Percentiles rank a stretch among this genome's conserved stretches.
Evolutionary conservation across 2,329 filamentous ascomycete genomes (phyloP).

Genomic region (Fusarium napiforme): DNA sequence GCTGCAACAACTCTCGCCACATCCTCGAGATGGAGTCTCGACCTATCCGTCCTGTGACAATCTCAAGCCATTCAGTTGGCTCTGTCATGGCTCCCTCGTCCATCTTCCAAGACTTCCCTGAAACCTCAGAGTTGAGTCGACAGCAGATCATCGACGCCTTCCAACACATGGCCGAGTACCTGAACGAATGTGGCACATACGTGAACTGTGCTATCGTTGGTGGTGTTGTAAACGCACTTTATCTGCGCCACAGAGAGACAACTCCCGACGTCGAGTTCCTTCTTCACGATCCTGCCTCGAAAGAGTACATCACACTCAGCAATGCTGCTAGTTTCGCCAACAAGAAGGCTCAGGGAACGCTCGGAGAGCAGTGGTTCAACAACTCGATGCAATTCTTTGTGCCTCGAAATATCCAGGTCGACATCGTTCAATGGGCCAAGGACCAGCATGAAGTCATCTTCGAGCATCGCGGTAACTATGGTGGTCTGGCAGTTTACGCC

Average conservation of each 20-base stretch:
- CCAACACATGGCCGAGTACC: conserved; percentile 35
- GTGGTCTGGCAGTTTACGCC: conserved; percentile 33
- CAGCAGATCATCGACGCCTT: conserved; percentile 31
- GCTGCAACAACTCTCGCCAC: conserved; percentile 33
- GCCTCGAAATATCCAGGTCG: conserved; percentile 18
- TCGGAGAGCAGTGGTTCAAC: conserved; percentile 40
- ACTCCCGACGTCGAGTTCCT: conserved; percentile 41
- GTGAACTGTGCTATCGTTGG: conserved; percentile 29
- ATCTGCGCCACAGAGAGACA: conserved; percentile 28
- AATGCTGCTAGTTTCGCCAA: conserved; percentile 37
- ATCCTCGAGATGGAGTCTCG: conserved; percentile 35
- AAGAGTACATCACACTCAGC: conserved; percentile 18
- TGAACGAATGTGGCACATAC: conserved; percentile 27
- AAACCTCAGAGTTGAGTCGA: conserved; percentile 21
- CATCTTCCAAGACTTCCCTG: conserved; percentile 27
- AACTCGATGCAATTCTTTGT: conserved; percentile 40
- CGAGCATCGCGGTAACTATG: conserved; percentile 21
- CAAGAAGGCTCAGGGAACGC: conserved; percentile 12
- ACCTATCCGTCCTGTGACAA: conserved; percentile 26
- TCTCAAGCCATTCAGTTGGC: conserved; percentile 33
- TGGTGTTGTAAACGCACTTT: conserved; percentile 39
- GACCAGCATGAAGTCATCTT: conserved; percentile 33
- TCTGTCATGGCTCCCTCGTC: conserved; percentile 29
- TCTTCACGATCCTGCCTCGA: conserved; percentile 19
- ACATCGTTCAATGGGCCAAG: conserved; percentile 20